These are phyloP conservation scores for Colletotrichum sp. DNA, from an alignment of 2,329 filamentous ascomycete genomes.

Conservation along the genomic window DNA sequence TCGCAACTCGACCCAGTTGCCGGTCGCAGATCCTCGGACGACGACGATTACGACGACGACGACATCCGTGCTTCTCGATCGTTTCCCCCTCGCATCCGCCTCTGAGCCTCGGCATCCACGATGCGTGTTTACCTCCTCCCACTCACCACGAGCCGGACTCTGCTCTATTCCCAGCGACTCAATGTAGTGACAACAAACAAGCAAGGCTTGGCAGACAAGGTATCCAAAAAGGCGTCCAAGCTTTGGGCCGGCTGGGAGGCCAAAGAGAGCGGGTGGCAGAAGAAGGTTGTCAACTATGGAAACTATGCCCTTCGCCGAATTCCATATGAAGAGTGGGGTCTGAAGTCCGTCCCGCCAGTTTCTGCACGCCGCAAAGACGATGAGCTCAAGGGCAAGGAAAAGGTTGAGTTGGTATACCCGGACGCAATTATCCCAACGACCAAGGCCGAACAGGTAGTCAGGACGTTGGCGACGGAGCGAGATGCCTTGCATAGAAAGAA, in stretches of 20 bases:
- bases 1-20: conserved; percentile 1
- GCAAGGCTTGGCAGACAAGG: conserved; percentile 68
- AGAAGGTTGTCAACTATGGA: conserved; percentile 82
- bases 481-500: conserved; percentile 77
- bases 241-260: conserved; percentile 90
- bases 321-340: conserved; percentile 95
- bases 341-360: conserved; percentile 91
- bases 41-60: not conserved
- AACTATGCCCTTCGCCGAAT: conserved; percentile 87
- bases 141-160: conserved; percentile 86
- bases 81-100: not conserved
- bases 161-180: conserved; percentile 89
- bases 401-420: conserved; percentile 80
- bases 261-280: conserved; percentile 86
- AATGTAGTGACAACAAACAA: conserved; percentile 59
- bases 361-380: conserved; percentile 69
- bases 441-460: conserved; percentile 69
- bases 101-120: not conserved
- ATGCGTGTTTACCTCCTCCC: conserved; percentile 97
- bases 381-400: conserved; percentile 65
- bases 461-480: conserved; percentile 77
- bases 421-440: conserved; percentile 68
- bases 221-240: conserved; percentile 72
- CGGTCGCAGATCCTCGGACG: not conserved
- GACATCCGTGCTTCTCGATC: not conserved